Conservation (phyloP, 805 yeast genomes). For the Kodamaea restingae region DNA sequence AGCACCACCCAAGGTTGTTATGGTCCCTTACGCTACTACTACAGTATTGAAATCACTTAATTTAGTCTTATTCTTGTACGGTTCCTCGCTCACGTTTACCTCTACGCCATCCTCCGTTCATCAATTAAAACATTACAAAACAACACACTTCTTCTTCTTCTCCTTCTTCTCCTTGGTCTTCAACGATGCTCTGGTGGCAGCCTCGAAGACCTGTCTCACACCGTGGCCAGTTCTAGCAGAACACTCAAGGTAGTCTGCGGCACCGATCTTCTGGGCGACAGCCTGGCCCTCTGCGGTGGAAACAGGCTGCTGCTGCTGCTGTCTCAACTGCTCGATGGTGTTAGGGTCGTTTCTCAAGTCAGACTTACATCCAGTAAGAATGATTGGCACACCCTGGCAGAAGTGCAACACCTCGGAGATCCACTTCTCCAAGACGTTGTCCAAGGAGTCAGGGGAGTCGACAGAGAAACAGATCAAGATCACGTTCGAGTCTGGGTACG, state of each 20-base stretch:
- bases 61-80: no score
- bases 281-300: constrained; percentile 24
- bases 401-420: constrained; percentile 38
- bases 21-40: no score
- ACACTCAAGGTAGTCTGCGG: constrained; percentile 35
- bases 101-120: neutral
- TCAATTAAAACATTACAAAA: constrained; percentile 15
- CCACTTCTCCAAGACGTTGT: constrained; percentile 38
- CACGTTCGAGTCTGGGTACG: constrained; percentile 37
- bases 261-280: constrained; percentile 26
- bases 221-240: constrained; percentile 32
- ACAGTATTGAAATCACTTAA: no score
- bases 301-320: constrained; percentile 21
- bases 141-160: constrained; percentile 27
- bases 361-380: constrained; percentile 37
- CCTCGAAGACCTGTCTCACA: constrained; percentile 28
- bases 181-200: constrained; percentile 30
- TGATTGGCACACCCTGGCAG: constrained; percentile 33
- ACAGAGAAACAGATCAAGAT: constrained; percentile 37
- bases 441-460: constrained; percentile 29
- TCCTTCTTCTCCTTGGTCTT: constrained; percentile 27
- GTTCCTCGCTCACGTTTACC: no score
- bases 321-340: constrained; percentile 25
- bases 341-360: constrained; percentile 29
- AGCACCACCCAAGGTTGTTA: no score